Conservation (phyloP, 345 rosid species). For the Excoecaria agallocha region DNA sequence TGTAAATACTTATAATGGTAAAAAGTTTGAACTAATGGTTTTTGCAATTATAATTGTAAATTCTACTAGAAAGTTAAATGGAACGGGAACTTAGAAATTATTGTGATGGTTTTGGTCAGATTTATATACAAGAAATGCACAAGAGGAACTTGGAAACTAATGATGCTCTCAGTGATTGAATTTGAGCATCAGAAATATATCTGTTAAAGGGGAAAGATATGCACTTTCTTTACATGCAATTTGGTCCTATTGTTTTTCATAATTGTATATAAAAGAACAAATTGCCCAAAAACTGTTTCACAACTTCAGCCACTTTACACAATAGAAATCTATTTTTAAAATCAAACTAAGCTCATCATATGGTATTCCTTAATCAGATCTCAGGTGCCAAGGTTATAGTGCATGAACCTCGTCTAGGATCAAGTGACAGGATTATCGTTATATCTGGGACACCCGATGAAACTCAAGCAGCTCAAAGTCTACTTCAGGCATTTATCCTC, state of each 20-base stretch:
- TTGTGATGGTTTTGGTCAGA: background rate
- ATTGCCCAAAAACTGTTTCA: background rate
- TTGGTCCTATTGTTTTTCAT: background rate
- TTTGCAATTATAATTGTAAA: slow-evolving; percentile 2
- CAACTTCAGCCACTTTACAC: slow-evolving; percentile 11
- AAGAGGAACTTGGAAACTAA: background rate
- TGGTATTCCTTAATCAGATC: slow-evolving; percentile 57
- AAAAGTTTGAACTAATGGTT: background rate
- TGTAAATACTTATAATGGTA: background rate
- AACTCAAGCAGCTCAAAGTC: slow-evolving; percentile 95
- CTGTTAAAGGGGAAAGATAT: background rate
- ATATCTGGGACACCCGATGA: slow-evolving; percentile 95
- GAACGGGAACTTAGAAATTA: background rate
- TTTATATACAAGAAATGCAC: background rate
- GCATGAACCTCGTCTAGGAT: slow-evolving; percentile 72
- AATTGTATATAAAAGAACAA: background rate
- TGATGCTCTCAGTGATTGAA: background rate
- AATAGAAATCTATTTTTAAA: slow-evolving; percentile 12
- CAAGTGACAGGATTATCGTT: slow-evolving; percentile 75
- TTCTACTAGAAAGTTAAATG: background rate
- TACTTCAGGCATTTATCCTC: slow-evolving; percentile 90
- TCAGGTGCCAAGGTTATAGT: slow-evolving; percentile 93
- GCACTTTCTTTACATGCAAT: background rate
- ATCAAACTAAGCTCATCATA: slow-evolving; percentile 26
- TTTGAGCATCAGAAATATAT: background rate